Conservation (phyloP, 73 alveolate species). For the Paramecium biaurelia region DNA sequence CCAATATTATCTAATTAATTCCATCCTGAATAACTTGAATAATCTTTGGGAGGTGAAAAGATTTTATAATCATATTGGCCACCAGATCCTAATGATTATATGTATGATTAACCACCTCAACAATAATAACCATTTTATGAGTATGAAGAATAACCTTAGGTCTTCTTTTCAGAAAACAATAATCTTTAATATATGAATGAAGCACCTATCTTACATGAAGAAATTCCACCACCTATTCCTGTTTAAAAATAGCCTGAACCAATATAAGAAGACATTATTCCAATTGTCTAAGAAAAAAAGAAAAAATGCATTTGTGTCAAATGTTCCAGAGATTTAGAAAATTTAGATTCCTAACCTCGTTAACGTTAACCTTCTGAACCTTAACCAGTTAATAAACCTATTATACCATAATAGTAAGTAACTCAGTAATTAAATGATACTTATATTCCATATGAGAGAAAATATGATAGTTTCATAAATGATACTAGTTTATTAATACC, state of each 20-base stretch:
- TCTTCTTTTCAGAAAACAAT: neutral
- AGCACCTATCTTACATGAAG: neutral
- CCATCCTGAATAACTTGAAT: neutral
- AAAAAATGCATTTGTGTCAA: slow-evolving; percentile 43
- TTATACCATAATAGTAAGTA: neutral
- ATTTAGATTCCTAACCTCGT: neutral
- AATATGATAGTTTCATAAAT: slow-evolving; percentile 34
- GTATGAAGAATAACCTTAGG: slow-evolving; percentile 6
- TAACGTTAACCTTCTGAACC: neutral
- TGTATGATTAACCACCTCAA: neutral
- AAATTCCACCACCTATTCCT: neutral
- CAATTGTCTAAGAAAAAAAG: neutral
- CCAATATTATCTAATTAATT: neutral
- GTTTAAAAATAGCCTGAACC: neutral
- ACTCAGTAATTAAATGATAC: neutral
- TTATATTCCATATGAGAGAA: slow-evolving; percentile 2
- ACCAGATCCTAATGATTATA: slow-evolving; percentile 18
- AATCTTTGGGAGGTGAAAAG: slow-evolving; percentile 37
- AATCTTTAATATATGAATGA: neutral
- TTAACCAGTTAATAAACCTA: neutral
- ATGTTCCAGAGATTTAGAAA: slow-evolving; percentile 23
- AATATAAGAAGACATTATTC: neutral
- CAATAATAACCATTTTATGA: neutral
- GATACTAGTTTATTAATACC: neutral
- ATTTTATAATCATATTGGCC: slow-evolving; percentile 19